Percentiles rank a stretch among this genome's conserved stretches.
Evolutionary conservation across 2,329 filamentous ascomycete species (phyloP).

Genomic region (Lachnum nothofagi): DNA sequence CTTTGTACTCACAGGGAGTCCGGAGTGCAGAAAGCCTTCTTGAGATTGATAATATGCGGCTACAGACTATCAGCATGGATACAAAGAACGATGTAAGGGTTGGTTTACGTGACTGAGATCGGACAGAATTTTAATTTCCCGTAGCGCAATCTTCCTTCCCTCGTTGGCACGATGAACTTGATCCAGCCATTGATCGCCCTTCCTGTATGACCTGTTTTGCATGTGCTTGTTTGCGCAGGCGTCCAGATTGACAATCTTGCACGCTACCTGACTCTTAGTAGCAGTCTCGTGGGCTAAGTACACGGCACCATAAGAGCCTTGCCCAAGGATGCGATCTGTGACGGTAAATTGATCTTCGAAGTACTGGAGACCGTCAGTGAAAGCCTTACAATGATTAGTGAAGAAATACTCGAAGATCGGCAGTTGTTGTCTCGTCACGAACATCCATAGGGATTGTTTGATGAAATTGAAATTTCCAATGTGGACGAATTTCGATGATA

Average conservation of each 20-base stretch:
- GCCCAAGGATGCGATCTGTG: constrained; percentile 46
- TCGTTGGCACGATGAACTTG: constrained; percentile 25
- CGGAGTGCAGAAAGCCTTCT: constrained; percentile 46
- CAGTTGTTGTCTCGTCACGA: constrained; percentile 28
- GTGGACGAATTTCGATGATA: constrained; percentile 38
- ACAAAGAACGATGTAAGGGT: neutral
- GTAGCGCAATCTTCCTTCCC: constrained; percentile 37
- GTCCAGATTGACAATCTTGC: constrained; percentile 58
- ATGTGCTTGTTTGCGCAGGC: neutral
- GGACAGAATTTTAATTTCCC: constrained; percentile 50
- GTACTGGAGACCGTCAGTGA: constrained; percentile 31
- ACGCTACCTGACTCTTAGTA: constrained; percentile 58
- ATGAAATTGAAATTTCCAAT: constrained; percentile 36
- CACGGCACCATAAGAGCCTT: constrained; percentile 49
- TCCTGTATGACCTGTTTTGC: neutral
- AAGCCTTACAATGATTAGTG: neutral
- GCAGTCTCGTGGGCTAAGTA: constrained; percentile 48
- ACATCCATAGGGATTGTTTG: constrained; percentile 21
- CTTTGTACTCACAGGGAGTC: constrained; percentile 40
- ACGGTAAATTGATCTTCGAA: constrained; percentile 47
- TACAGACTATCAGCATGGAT: constrained; percentile 26
- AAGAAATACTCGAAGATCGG: constrained; percentile 34
- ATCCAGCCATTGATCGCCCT: neutral
- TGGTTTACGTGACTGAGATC: constrained; percentile 49
- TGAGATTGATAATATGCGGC: constrained; percentile 52